Evolutionary conservation across 441 rosid species (phyloP).

Genomic region (Viola pubescens): DNA sequence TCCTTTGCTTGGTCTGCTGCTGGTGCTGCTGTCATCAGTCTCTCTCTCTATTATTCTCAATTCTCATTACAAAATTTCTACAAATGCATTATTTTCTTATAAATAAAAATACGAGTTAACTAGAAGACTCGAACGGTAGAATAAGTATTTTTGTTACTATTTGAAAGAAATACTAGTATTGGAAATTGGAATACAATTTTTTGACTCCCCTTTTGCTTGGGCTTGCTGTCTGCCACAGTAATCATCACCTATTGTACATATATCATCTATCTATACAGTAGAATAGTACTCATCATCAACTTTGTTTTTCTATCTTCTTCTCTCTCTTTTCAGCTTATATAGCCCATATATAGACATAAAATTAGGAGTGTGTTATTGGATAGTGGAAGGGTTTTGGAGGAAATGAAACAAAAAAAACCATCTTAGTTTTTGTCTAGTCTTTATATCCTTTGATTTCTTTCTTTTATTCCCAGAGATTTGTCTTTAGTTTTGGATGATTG

Average conservation of each 20-base stretch:
- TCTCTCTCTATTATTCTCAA: background rate
- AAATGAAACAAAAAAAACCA: slow-evolving; percentile 10
- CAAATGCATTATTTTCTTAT: no score
- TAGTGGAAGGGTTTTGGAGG: slow-evolving; percentile 29
- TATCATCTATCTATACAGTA: slow-evolving; percentile 15
- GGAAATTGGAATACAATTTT: slow-evolving; percentile 1
- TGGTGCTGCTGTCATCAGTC: slow-evolving; percentile 12
- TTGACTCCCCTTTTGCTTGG: slow-evolving; percentile 13
- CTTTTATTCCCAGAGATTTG: no score
- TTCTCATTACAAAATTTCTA: slow-evolving; percentile 21
- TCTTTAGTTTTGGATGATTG: no score
- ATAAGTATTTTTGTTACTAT: no score
- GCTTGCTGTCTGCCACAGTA: slow-evolving; percentile 40
- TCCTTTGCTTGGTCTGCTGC: slow-evolving; percentile 15
- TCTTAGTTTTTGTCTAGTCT: slow-evolving; percentile 18
- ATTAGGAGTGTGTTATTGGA: slow-evolving; percentile 29
- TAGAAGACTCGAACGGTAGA: no score
- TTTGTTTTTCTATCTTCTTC: slow-evolving; percentile 17
- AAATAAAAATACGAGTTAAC: no score
- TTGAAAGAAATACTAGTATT: background rate
- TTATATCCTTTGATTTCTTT: slow-evolving; percentile 4
- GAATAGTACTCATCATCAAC: slow-evolving; percentile 18
- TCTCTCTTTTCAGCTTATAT: slow-evolving; percentile 19
- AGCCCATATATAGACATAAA: slow-evolving; percentile 25
- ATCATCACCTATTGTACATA: slow-evolving; percentile 47